These are phyloP conservation scores for Emmonsia crescens DNA, from an alignment of 2,329 filamentous ascomycete genomes.

Conservation along the genomic window DNA sequence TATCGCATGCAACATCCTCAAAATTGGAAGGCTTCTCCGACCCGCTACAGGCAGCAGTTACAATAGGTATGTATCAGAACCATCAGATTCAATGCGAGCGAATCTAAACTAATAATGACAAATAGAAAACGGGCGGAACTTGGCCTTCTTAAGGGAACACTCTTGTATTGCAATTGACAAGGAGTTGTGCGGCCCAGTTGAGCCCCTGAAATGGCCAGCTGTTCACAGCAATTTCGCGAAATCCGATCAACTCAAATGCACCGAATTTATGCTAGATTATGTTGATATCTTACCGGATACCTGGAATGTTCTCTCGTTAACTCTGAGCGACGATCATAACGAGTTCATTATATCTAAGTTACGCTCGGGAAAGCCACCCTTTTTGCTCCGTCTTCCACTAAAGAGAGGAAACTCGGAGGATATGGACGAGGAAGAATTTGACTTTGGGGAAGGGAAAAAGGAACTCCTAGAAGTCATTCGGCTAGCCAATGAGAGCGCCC, in stretches of 20 bases:
- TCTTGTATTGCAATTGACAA: constrained; percentile 36
- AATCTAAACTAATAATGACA: constrained; percentile 7
- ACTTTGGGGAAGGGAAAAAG: constrained; percentile 65
- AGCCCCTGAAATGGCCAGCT: constrained; percentile 41
- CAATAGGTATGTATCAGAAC: constrained; percentile 24
- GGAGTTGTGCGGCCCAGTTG: constrained; percentile 32
- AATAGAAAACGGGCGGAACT: constrained; percentile 31
- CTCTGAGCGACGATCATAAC: constrained; percentile 66
- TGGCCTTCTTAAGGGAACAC: constrained; percentile 31
- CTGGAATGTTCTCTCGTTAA: constrained; percentile 82
- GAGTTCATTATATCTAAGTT: constrained; percentile 88
- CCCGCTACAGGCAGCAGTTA: constrained; percentile 21
- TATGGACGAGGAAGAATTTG: constrained; percentile 68
- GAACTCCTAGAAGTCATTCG: constrained; percentile 77
- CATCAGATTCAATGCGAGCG: neutral
- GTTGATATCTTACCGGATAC: constrained; percentile 70
- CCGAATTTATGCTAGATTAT: constrained; percentile 65
- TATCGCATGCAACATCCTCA: constrained; percentile 32
- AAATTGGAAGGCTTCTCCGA: constrained; percentile 14
- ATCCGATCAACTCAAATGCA: constrained; percentile 35
- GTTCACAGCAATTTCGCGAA: constrained; percentile 11
- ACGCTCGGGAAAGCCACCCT: constrained; percentile 62
- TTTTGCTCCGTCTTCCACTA: constrained; percentile 77
- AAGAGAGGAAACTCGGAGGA: constrained; percentile 72
- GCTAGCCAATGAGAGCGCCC: constrained; percentile 72